phyloP scores from a whole-genome alignment of 768 basidiomycete species.

The Xanthoconium stramineum region DNA sequence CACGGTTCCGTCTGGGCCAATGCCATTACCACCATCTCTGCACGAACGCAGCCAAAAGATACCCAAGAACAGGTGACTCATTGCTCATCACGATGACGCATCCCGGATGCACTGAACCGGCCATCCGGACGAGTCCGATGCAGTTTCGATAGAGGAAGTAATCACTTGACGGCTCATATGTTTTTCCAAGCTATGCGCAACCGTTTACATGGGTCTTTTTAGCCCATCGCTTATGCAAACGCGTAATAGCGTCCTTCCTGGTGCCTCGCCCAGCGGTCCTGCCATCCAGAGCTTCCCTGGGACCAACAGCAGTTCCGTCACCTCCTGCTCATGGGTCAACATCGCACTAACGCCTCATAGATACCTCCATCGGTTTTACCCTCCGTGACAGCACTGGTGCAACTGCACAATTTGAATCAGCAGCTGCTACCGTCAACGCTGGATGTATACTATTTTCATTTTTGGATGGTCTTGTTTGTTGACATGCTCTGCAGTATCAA shows the following conservation, averaged over 20 bases:
- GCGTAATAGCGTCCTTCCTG: constrained; percentile 50
- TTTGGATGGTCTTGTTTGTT: background rate
- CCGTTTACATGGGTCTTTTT: constrained; percentile 21
- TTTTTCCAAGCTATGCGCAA: constrained; percentile 65
- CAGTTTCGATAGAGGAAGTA: constrained; percentile 59
- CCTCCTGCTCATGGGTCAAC: constrained; percentile 27
- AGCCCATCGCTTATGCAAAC: background rate
- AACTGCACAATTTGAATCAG: constrained; percentile 47
- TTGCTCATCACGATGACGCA: constrained; percentile 79
- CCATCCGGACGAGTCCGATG: constrained; percentile 74
- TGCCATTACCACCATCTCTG: background rate
- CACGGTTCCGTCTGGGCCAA: background rate
- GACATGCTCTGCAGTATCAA: constrained; percentile 29
- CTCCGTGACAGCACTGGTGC: constrained; percentile 61
- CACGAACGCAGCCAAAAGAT: background rate
- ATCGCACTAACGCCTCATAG: constrained; percentile 24
- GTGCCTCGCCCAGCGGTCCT: constrained; percentile 40
- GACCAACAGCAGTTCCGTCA: constrained; percentile 38
- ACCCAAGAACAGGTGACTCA: constrained; percentile 19
- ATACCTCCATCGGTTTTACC: constrained; percentile 51
- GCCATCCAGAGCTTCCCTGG: constrained; percentile 46
- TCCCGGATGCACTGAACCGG: constrained; percentile 50
- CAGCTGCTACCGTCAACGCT: constrained; percentile 44
- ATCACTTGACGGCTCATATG: constrained; percentile 62
- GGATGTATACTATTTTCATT: constrained; percentile 44